Percentiles rank a stretch among this genome's conserved stretches.
Conservation (phyloP, 1,139 yeast genomes). For the Yamadazyma friedrichii region DNA sequence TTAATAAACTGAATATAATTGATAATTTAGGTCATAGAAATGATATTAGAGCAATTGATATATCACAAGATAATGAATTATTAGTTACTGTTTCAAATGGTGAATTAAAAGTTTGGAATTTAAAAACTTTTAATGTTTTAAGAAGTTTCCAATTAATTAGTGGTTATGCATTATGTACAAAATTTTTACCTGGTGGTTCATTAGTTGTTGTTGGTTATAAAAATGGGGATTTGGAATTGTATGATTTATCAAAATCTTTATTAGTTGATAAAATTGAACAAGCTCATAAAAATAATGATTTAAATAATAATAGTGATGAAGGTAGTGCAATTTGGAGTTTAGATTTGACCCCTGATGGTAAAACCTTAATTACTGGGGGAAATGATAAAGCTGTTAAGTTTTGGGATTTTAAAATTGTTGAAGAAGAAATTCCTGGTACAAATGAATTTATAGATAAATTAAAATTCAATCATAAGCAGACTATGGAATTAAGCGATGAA, state of each 20-base stretch:
- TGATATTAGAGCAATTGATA: slow-evolving; percentile 80
- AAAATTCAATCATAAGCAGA: slow-evolving; percentile 69
- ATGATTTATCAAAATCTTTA: slow-evolving; percentile 83
- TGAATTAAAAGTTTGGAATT: slow-evolving; percentile 83
- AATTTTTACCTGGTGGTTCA: slow-evolving; percentile 89
- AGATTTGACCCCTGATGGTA: slow-evolving; percentile 85
- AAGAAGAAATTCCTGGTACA: slow-evolving; percentile 71
- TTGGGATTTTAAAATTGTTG: slow-evolving; percentile 77
- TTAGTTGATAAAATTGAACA: slow-evolving; percentile 65
- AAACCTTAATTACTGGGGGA: slow-evolving; percentile 84
- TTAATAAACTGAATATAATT: slow-evolving; percentile 49
- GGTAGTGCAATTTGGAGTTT: slow-evolving; percentile 89
- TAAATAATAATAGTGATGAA: slow-evolving; percentile 23
- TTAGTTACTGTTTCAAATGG: slow-evolving; percentile 93
- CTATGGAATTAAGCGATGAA: slow-evolving; percentile 84
- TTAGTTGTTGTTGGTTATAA: slow-evolving; percentile 88
- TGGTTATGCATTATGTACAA: slow-evolving; percentile 81
- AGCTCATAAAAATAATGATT: slow-evolving; percentile 51
- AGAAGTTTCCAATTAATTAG: slow-evolving; percentile 72
- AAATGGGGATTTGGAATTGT: slow-evolving; percentile 78
- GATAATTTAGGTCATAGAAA: slow-evolving; percentile 86
- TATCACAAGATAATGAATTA: slow-evolving; percentile 81
- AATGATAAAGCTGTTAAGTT: slow-evolving; percentile 88
- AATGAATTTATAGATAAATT: slow-evolving; percentile 50
- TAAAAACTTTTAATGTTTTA: slow-evolving; percentile 68